A percentile compares a stretch with the other conserved stretches of the same genome.
These are phyloP conservation scores for Schwanniomyces occidentalis DNA, from an alignment of 805 yeast species.

Conservation along the genomic window DNA sequence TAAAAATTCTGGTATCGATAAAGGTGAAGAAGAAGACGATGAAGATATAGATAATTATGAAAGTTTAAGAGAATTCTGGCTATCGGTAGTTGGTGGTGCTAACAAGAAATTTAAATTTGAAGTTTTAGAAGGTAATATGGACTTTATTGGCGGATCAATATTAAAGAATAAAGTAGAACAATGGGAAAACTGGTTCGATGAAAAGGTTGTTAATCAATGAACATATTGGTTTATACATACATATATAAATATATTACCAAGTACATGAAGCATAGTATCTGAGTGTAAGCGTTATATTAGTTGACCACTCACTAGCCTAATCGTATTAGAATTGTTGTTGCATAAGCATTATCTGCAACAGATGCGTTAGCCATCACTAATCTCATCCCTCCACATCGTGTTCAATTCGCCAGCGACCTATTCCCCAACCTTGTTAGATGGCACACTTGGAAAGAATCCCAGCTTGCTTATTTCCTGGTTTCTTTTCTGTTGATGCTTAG, in stretches of 20 bases:
- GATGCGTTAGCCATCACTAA: neutral
- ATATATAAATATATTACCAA: neutral
- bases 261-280: too few species aligned
- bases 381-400: neutral
- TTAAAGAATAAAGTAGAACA: conserved; percentile 50
- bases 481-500: conserved; percentile 26
- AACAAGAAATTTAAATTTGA: conserved; percentile 58
- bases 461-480: conserved; percentile 34
- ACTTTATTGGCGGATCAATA: conserved; percentile 72
- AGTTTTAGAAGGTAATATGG: conserved; percentile 70
- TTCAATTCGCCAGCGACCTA: neutral
- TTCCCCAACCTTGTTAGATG: conserved; percentile 8
- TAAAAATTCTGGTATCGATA: conserved; percentile 41
- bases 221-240: neutral
- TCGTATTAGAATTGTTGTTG: neutral
- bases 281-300: too few species aligned
- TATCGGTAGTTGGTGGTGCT: conserved; percentile 34
- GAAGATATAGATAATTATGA: conserved; percentile 35
- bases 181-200: conserved; percentile 83
- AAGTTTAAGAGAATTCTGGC: conserved; percentile 45
- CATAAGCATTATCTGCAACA: neutral
- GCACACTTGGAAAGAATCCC: conserved; percentile 41
- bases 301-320: too few species aligned
- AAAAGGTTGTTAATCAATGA: conserved; percentile 56
- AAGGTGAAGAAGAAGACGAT: conserved; percentile 37